Base-by-base conservation (phyloP, 805 yeast genomes). In the Pichia gijzeniarum region DNA sequence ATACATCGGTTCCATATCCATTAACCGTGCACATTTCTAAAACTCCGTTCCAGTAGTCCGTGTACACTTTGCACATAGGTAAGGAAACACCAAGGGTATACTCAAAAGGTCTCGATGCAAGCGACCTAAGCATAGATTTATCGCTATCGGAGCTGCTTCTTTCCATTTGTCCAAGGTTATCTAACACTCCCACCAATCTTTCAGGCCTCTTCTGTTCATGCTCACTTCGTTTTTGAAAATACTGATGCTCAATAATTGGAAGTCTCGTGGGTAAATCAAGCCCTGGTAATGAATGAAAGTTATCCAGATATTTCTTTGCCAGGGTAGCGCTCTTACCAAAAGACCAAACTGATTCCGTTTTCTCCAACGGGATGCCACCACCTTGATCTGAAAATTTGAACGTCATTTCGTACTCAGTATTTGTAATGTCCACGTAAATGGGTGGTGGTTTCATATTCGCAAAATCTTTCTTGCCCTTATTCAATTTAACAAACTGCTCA, bases 41-140 rank as follows among this genome's bases (percentile, higher is more conserved):
- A 42, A 83, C 85, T 6, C 98, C 98, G 55, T 90, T 93, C 98
- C 98, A 91, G 63, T 91, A 91, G 55, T 91, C 97, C 0, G 95
- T 87, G 59, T 91, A 91, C 0, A 90, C 87, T 54, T 86, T 82
- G 57, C 96, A 85, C 84, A 91, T 80, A 0, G 98, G 96, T 49
- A 91, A 68, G 0, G 97, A 96, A 48, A 91, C 73, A 0, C 97
- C 97, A 25, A 91, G 65, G 43, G 84, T 85, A 55, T 75, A 76
- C 48, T 84, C 76, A 22, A 85, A 80, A 1, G 93, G 85, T 50
- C 97, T 74, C 28, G 81, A 73, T 35, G 84, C 76, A 55, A 90
- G 71, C 25, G 77, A 72, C 42, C 74, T 71, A 48, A 90, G 67
- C 1, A 93, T 83, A 4, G 80, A 72, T 5, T 32, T 30, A 31